Percentiles rank a stretch among this genome's conserved stretches.
Conservation (phyloP, 1,139 yeast species). For the Arxiozyma telluris region DNA sequence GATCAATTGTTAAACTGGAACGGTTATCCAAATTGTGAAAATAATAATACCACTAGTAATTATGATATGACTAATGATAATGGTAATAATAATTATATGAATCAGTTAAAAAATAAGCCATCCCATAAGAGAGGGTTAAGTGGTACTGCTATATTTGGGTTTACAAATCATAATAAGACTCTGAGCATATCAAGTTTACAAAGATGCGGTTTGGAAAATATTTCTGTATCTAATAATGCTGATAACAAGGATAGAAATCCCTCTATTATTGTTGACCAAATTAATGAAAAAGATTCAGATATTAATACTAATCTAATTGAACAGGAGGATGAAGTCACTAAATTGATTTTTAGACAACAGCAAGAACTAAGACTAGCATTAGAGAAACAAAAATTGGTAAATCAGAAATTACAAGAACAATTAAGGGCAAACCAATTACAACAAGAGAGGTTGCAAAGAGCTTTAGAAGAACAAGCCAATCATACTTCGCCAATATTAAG, state of each 20-base stretch:
- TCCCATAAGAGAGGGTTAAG: conserved; percentile 35
- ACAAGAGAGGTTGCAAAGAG: conserved; percentile 23
- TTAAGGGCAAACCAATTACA: conserved; percentile 21
- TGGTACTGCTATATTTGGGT: conserved; percentile 62
- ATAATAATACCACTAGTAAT: too few species aligned
- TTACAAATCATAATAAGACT: conserved; percentile 45
- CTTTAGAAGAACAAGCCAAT: conserved; percentile 17
- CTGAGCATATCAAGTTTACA: conserved; percentile 29
- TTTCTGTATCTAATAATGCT: background rate
- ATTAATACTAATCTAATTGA: background rate
- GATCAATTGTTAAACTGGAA: conserved; percentile 6
- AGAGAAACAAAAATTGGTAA: conserved; percentile 27
- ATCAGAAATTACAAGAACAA: conserved; percentile 21
- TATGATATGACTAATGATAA: background rate
- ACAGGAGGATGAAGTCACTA: conserved; percentile 11
- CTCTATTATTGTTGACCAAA: background rate
- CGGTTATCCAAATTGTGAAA: background rate
- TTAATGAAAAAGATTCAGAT: background rate
- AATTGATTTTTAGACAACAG: conserved; percentile 24
- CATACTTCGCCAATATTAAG: background rate
- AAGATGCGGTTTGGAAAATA: conserved; percentile 5
- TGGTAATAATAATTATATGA: background rate
- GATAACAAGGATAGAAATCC: background rate
- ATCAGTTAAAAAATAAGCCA: conserved; percentile 1
- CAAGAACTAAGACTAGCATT: conserved; percentile 24